Conservation (phyloP, 371 early-diverging fungal species). For the Cokeromyces recurvatus region DNA sequence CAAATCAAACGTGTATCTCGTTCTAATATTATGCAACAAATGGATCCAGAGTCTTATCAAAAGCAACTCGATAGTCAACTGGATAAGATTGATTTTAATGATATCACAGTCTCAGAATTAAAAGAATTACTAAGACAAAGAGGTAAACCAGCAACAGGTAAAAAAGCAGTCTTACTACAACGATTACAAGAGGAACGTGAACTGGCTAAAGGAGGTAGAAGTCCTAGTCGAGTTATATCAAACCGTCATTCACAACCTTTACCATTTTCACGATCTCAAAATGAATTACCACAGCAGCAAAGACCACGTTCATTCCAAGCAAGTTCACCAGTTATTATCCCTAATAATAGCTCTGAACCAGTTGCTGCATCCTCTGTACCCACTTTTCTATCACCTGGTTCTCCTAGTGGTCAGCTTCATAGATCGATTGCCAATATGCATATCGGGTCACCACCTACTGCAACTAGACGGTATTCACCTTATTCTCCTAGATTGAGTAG, state of each 20-base stretch:
- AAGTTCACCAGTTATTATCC: conserved; percentile 1
- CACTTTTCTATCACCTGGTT: conserved; percentile 24
- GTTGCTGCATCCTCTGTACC: conserved; percentile 13
- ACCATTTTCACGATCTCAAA: background rate
- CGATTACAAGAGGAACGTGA: conserved; percentile 57
- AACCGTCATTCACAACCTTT: background rate
- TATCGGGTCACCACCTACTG: conserved; percentile 26
- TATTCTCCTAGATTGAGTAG: conserved; percentile 27
- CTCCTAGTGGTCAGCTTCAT: conserved; percentile 23
- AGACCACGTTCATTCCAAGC: conserved; percentile 5
- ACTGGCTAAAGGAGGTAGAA: conserved; percentile 10
- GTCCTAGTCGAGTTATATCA: conserved; percentile 5
- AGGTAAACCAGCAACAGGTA: conserved; percentile 68
- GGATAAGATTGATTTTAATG: conserved; percentile 66
- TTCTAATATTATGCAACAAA: conserved; percentile 17
- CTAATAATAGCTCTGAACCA: conserved; percentile 8
- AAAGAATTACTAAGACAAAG: conserved; percentile 72
- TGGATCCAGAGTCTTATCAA: conserved; percentile 42
- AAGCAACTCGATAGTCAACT: conserved; percentile 59
- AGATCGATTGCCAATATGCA: conserved; percentile 25
- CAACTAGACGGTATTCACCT: conserved; percentile 22
- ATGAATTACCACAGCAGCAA: background rate
- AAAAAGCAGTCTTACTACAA: conserved; percentile 63
- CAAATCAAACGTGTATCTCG: conserved; percentile 37
- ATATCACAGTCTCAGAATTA: conserved; percentile 72